A percentile compares a stretch with the other conserved stretches of the same genome.
These are phyloP conservation scores for Picochlorum sp. DNA, from an alignment of 139 green algal species.

Conservation along the genomic window DNA sequence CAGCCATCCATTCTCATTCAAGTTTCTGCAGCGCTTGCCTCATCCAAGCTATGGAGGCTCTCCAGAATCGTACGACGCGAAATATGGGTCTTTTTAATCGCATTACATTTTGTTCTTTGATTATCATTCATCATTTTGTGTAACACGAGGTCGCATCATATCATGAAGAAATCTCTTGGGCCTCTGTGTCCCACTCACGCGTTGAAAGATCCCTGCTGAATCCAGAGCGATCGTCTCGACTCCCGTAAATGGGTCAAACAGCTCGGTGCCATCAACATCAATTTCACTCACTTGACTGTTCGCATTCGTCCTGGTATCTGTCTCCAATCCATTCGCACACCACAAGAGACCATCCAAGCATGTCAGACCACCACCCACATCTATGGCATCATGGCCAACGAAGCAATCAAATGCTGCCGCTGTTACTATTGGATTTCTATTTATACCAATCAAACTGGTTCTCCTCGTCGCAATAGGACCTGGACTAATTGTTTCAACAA, in stretches of 20 bases:
- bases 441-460: conserved; percentile 5
- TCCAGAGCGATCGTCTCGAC: background rate
- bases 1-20: conserved; percentile 4
- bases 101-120: no score
- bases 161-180: background rate
- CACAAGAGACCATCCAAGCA: conserved; percentile 18
- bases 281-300: background rate
- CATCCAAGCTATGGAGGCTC: background rate
- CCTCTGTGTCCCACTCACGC: background rate
- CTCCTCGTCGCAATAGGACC: conserved; percentile 15
- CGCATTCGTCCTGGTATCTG: background rate
- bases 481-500: conserved; percentile 23
- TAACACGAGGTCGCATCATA: background rate
- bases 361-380: conserved; percentile 7
- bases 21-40: conserved; percentile 4
- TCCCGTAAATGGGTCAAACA: background rate
- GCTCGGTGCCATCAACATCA: background rate
- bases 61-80: conserved; percentile 9
- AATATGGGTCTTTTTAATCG: no score
- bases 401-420: conserved; percentile 22
- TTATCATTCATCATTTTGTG: no score
- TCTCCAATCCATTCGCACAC: conserved; percentile 13
- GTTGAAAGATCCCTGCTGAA: background rate
- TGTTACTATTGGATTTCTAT: conserved; percentile 6
- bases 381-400: conserved; percentile 15